These are phyloP conservation scores for Zygosaccharomyces siamensis DNA, from an alignment of 805 yeast genomes.

Conservation along the genomic window DNA sequence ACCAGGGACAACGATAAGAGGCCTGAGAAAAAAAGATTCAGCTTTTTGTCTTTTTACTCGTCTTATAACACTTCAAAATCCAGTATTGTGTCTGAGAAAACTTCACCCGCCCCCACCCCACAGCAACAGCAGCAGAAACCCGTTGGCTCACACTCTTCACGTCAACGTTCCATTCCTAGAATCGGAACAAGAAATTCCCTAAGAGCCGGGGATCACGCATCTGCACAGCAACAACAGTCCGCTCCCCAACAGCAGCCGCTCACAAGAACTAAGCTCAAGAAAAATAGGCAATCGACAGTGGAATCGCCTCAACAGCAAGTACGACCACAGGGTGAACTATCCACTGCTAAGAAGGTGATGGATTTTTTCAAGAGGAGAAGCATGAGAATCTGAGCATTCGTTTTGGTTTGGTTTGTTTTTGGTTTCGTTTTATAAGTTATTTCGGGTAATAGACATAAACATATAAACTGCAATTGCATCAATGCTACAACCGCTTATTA, in stretches of 20 bases:
- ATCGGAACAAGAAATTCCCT: not conserved
- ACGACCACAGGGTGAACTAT: conserved; percentile 47
- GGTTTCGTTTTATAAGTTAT: not conserved
- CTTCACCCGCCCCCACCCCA: not conserved
- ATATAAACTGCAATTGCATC: not conserved
- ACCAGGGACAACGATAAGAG: conserved; percentile 2
- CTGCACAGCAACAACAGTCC: not conserved
- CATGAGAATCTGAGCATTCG: conserved; percentile 25
- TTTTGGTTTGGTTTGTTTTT: not conserved
- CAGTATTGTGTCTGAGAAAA: conserved; percentile 13
- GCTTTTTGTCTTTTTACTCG: conserved; percentile 38
- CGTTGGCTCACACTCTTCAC: conserved; percentile 1
- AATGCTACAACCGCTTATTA: not conserved
- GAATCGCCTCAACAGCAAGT: conserved; percentile 11
- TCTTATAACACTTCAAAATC: conserved; percentile 22
- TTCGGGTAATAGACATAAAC: not conserved
- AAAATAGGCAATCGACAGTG: conserved; percentile 15
- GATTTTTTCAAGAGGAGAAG: conserved; percentile 73
- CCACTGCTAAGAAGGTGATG: conserved; percentile 73
- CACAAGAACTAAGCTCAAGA: conserved; percentile 2
- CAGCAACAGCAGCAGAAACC: not conserved
- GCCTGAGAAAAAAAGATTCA: conserved; percentile 36
- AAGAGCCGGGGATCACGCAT: not conserved
- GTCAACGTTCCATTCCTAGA: not conserved
- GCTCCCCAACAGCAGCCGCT: not conserved